These are phyloP conservation scores for Cryptosporidium viatorum DNA, from an alignment of 169 alveolate species.

Conservation along the genomic window DNA sequence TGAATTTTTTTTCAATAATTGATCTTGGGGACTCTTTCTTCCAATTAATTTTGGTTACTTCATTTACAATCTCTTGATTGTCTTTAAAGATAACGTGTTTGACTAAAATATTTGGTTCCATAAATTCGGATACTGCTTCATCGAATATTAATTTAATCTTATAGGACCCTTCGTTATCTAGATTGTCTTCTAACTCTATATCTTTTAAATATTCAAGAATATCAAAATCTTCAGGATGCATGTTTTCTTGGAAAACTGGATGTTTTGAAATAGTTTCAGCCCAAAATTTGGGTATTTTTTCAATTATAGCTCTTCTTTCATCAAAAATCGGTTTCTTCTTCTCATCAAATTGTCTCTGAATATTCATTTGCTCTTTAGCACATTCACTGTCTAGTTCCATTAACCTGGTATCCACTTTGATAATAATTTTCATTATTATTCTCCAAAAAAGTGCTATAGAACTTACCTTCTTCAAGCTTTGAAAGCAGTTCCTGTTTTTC, in stretches of 20 bases:
- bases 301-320: conserved; percentile 85
- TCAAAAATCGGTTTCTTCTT: conserved; percentile 88
- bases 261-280: conserved; percentile 86
- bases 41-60: conserved; percentile 89
- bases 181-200: conserved; percentile 88
- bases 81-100: conserved; percentile 87
- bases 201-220: conserved; percentile 83
- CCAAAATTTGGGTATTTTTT: conserved; percentile 91
- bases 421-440: not conserved
- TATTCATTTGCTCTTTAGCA: conserved; percentile 88
- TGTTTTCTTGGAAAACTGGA: conserved; percentile 85
- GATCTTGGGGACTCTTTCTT: conserved; percentile 79
- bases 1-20: conserved; percentile 59
- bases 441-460: not conserved
- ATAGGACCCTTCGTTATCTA: conserved; percentile 90
- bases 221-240: conserved; percentile 88
- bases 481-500: conserved; percentile 15
- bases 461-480: conserved; percentile 63
- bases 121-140: conserved; percentile 86
- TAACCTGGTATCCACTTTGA: conserved; percentile 42
- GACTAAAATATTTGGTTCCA: conserved; percentile 87
- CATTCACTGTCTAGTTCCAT: conserved; percentile 87
- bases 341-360: conserved; percentile 89
- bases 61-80: conserved; percentile 86
- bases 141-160: conserved; percentile 84